Evolutionary conservation across 139 green algal genomes (phyloP).

Genomic region (Limnomonas spitsbergensis): DNA sequence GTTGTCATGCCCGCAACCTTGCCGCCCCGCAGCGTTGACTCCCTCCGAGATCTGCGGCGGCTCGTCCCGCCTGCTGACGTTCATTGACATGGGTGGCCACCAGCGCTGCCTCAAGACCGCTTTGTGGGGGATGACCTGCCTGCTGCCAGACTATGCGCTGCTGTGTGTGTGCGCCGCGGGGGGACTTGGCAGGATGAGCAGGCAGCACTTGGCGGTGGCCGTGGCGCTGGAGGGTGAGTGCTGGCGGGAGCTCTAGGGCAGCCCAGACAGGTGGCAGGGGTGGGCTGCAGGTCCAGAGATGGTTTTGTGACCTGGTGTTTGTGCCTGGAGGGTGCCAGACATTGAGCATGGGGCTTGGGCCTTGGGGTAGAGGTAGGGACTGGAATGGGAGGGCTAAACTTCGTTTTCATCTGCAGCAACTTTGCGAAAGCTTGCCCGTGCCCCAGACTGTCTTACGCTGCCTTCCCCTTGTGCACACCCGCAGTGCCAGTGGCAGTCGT

Average conservation of each 20-base stretch:
- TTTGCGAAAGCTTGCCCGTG: no score
- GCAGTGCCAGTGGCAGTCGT: slow-evolving; percentile 64
- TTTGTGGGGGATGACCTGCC: slow-evolving; percentile 63
- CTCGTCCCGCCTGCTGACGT: slow-evolving; percentile 55
- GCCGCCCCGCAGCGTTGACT: slow-evolving; percentile 19
- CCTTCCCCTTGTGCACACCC: not conserved
- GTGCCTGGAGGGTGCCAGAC: no score
- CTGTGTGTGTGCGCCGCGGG: slow-evolving; percentile 55
- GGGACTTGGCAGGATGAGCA: slow-evolving; percentile 8
- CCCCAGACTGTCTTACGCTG: no score
- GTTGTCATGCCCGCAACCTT: not conserved
- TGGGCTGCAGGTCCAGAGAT: no score
- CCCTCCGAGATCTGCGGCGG: slow-evolving; percentile 18
- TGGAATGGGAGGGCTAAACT: no score
- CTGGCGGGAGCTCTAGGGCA: no score
- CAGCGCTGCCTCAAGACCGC: slow-evolving; percentile 78
- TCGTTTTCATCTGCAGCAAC: no score
- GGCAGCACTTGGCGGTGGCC: slow-evolving; percentile 12
- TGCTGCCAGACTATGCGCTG: slow-evolving; percentile 71
- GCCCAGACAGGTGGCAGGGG: no score
- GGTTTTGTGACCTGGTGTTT: no score
- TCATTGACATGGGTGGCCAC: slow-evolving; percentile 83
- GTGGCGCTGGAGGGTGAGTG: slow-evolving; percentile 13
- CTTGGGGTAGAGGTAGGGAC: no score
- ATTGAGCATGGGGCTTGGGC: no score